Percentiles rank a stretch among this genome's conserved stretches.
Evolutionary conservation across 2,329 filamentous ascomycete genomes (phyloP).

Genomic region (Talaromyces sp.): DNA sequence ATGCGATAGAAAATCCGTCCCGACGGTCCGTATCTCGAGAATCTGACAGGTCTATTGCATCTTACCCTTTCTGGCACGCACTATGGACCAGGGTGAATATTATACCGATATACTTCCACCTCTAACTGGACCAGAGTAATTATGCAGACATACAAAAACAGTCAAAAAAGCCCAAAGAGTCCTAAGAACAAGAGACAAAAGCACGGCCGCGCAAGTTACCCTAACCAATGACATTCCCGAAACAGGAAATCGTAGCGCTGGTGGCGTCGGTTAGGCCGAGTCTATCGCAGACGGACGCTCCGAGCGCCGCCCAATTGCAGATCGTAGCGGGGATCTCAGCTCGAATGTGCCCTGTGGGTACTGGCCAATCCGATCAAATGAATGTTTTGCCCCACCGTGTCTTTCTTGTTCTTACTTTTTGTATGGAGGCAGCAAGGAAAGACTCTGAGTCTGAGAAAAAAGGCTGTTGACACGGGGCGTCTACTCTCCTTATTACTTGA

Average conservation of each 20-base stretch:
- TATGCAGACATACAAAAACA: neutral
- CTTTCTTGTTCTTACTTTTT: neutral
- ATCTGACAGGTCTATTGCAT: neutral
- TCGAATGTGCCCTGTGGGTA: slow-evolving; percentile 16
- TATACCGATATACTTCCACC: neutral
- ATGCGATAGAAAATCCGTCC: neutral
- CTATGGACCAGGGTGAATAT: neutral
- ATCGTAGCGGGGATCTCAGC: slow-evolving; percentile 39
- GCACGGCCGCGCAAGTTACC: neutral
- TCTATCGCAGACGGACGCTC: slow-evolving; percentile 23
- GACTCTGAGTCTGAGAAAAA: neutral
- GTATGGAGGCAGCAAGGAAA: neutral
- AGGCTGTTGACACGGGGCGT: neutral
- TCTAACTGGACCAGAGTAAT: neutral
- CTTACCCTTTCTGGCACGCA: neutral
- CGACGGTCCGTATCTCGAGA: neutral
- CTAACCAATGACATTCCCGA: neutral
- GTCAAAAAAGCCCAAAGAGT: neutral
- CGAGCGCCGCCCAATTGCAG: slow-evolving; percentile 38
- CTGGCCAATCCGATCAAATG: neutral
- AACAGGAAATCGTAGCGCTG: slow-evolving; percentile 11
- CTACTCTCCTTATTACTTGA: neutral
- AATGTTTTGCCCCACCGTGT: slow-evolving; percentile 3
- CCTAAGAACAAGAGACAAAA: neutral
- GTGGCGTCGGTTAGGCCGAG: slow-evolving; percentile 15